Conservation (phyloP, 2,329 filamentous ascomycete genomes). For the Biscogniauxia marginata region DNA sequence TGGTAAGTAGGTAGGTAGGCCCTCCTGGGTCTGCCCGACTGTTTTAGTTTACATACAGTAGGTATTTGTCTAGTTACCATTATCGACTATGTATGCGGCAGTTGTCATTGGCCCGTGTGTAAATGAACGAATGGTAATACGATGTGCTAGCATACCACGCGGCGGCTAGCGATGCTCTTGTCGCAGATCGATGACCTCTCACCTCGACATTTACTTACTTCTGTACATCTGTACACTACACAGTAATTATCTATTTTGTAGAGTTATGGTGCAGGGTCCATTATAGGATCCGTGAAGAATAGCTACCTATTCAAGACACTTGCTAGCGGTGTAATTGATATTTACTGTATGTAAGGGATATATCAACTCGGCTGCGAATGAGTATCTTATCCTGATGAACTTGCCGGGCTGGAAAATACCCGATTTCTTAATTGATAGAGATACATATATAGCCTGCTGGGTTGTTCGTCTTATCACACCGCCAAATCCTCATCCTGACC, state of each 20-base stretch:
- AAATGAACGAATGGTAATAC: not conserved
- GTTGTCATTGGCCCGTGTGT: not conserved
- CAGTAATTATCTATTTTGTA: too few relatives aligned
- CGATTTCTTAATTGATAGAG: not conserved
- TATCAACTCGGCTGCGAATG: not conserved
- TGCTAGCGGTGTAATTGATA: too few relatives aligned
- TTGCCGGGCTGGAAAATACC: not conserved
- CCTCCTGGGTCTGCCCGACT: too few relatives aligned
- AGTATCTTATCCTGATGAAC: not conserved
- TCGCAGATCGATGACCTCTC: not conserved
- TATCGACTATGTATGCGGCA: not conserved
- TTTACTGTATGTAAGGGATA: not conserved
- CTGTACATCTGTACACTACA: too few relatives aligned
- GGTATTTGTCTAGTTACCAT: not conserved
- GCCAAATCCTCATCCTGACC: slow-evolving; percentile 11
- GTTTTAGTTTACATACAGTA: too few relatives aligned
- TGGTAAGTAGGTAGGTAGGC: not conserved
- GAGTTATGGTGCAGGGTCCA: too few relatives aligned
- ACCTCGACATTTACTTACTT: not conserved
- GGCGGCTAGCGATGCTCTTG: not conserved
- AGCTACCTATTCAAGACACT: not conserved
- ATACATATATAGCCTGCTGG: slow-evolving; percentile 4
- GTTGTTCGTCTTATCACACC: slow-evolving; percentile 19
- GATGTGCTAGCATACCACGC: not conserved
- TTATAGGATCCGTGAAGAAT: not conserved